phyloP scores from a whole-genome alignment of 139 green algal genomes.

The Coelastrella sp. region DNA sequence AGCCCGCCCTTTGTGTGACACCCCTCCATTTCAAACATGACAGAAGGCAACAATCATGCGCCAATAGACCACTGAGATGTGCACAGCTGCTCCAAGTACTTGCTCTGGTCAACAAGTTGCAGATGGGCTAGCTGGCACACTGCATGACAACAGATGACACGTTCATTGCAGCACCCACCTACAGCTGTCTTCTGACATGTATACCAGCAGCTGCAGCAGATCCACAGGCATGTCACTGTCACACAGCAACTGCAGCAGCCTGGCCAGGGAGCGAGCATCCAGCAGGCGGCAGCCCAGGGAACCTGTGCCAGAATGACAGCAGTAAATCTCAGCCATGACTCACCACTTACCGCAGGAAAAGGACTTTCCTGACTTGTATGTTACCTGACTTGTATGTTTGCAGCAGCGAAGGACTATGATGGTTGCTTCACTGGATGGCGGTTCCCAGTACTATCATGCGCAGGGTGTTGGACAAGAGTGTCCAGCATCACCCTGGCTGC shows the following conservation, averaged over 20 bases:
- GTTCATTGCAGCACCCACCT: neutral
- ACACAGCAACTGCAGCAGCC: conserved; percentile 33
- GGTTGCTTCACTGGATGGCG: neutral
- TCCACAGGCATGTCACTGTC: conserved; percentile 44
- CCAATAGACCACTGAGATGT: neutral
- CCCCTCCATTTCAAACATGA: neutral
- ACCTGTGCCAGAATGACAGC: neutral
- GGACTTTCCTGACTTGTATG: neutral
- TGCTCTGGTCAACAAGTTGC: neutral
- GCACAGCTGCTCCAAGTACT: neutral
- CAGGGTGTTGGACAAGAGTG: no score
- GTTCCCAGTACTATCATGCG: neutral
- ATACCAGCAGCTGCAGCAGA: conserved; percentile 41
- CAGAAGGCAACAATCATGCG: neutral
- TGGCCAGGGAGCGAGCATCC: neutral
- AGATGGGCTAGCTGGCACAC: neutral
- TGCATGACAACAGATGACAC: neutral
- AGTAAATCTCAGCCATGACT: neutral
- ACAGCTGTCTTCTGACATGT: conserved; percentile 43
- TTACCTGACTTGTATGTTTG: neutral
- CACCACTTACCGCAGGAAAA: neutral
- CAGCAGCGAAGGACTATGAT: neutral
- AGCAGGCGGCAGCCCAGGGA: conserved; percentile 23
- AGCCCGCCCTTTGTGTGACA: no score
- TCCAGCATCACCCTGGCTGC: no score